Evolutionary conservation across 225 moss, liverwort and hornwort species (phyloP).

Genomic region (Pseudoscleropodium purum): DNA sequence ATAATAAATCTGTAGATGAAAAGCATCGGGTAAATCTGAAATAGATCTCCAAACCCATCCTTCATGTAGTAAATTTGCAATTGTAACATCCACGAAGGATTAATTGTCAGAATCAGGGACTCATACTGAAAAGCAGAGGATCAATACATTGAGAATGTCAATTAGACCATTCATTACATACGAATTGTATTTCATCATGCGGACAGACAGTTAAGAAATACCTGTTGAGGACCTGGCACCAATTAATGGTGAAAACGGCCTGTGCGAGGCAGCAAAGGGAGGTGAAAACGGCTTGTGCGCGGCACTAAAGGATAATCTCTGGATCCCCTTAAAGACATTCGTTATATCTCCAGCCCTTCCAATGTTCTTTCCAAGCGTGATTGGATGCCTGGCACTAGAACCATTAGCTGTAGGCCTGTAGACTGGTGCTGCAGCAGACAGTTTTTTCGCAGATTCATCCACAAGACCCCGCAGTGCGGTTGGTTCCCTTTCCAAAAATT

Average conservation of each 20-base stretch:
- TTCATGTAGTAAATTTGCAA: background rate
- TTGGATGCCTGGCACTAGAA: background rate
- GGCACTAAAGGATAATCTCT: background rate
- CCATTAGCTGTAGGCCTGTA: background rate
- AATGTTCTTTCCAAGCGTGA: conserved; percentile 10
- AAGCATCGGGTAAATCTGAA: background rate
- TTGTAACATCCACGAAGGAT: background rate
- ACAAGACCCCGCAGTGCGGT: background rate
- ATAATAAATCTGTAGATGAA: background rate
- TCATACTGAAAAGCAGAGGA: background rate
- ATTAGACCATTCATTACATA: background rate
- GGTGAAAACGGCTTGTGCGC: conserved; percentile 3
- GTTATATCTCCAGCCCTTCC: background rate
- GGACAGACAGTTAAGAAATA: background rate
- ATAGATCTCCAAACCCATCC: background rate
- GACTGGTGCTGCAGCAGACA: conserved; percentile 8
- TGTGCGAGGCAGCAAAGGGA: conserved; percentile 3
- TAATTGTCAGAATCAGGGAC: background rate
- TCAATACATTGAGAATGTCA: background rate
- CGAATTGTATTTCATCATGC: background rate
- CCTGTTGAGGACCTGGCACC: conserved; percentile 9
- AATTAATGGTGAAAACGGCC: background rate
- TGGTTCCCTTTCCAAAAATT: background rate
- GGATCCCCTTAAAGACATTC: background rate
- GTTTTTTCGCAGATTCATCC: background rate